Base-by-base conservation (phyloP, 441 rosid species). In the Adansonia gregorii region DNA sequence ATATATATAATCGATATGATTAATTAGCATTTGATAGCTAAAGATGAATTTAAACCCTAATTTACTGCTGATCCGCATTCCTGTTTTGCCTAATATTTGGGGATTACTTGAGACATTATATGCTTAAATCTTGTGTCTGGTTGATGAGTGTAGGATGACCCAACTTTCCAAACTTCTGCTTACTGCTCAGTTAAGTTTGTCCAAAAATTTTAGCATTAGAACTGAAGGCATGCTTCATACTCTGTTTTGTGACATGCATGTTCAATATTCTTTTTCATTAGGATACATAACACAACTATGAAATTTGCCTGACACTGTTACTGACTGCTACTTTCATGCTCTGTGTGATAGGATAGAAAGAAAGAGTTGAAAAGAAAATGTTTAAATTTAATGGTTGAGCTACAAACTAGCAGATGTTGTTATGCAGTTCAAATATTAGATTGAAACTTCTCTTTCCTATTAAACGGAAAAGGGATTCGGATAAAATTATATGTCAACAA, bases 141-240 rank as follows among this genome's bases (percentile, higher is more conserved):
- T 5, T 19, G 63, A 4, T 20, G 20, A 31, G 20, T 8, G 63
- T 24, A 24, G 20, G 63, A 58, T 8, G 31, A 58, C 27, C 31
- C 31, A 58, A 20, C 31, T 8, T 19, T 20, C 1, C 14, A 3
- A 8, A 55, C 1, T 58, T 65, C 12, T 15, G 11, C 49, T 39
- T 39, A 6, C 17, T 31, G 41, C 46, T 31, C 14, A 64, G 9
- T 6, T 14, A 2, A 35, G 3, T 7, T 64, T 31, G 4, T 64
- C 66, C 45, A 39, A n/a, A 22, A 65, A n/a, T 65, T 39, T 14
- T 48, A 65, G 68, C 68, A 14, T 64, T 12, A 35, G 11, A 35
- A 35, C 49, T 39, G 43, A 65, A 65, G 22, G 69, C n/a, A 39
- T 65, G 69, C 69, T 65, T 65, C 46, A 35, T 65, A n/a, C 48